Base-by-base conservation (phyloP, 2,329 filamentous ascomycete genomes). In the Calonectria hongkongensis region DNA sequence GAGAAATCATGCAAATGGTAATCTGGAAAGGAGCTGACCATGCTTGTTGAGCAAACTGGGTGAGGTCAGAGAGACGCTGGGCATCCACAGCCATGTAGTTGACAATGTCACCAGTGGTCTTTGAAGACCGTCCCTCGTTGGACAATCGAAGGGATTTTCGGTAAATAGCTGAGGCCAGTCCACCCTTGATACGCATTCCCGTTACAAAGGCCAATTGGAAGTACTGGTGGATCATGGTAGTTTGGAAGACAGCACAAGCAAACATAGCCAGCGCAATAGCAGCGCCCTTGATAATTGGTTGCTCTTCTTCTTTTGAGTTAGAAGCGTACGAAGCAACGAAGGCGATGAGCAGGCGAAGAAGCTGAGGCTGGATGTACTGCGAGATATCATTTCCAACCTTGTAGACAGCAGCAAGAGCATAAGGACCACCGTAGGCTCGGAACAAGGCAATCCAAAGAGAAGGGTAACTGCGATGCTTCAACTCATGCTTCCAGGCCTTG, bases 1-100 rank as follows among this genome's bases (percentile, higher is more conserved):
- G 89, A 16, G 96, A 98, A 9, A 96, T 83, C 95, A 99, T 98
- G 87, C 97, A 99, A 47, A 99, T 91, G 39, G 92, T 89, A 80
- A 99, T 99, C 84, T 99, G 97, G 85, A 98, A 98, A 3, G 97
- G 97, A 3, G 97, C 96, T 51, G 96, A 98, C 95, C 97, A 98
- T 13, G 98, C 87, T 83, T 98, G 96, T 82, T 98, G 96, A 21
- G 95, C 95, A 82, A 97, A 99, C 81, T 99, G 97, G 2, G 96
- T 95, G 70, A 99, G 87, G 84, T 99, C 97, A 80, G 98, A 94
- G 21, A 99, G 89, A 76, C 97, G 93, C 84, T 99, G 97, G 16
- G 96, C 96, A 82, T 99, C 97, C 12, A 99, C 96, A 56, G 97
- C 97, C 96, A 99, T 99, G 85, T 98, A 97, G 82, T 99, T 99